Evolutionary conservation across 768 basidiomycete species (phyloP).

Genomic region (Kwoniella sp.): DNA sequence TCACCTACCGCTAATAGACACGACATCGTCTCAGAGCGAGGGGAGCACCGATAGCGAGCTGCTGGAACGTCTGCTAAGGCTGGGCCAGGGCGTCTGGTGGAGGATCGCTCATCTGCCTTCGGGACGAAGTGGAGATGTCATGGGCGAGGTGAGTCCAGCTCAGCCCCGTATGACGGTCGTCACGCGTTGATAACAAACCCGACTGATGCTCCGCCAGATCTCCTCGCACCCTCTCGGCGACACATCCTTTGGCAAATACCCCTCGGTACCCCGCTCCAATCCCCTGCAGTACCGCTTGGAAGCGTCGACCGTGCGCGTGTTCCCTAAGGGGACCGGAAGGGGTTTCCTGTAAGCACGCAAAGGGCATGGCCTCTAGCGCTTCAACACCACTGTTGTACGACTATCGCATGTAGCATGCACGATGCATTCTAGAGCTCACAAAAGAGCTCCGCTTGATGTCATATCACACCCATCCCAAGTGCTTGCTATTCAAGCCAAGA

Average conservation of each 20-base stretch:
- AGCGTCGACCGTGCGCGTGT: conserved; percentile 37
- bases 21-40: conserved; percentile 2
- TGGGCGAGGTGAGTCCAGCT: conserved; percentile 40
- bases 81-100: conserved; percentile 39
- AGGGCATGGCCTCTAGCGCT: too few relatives aligned
- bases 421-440: too few relatives aligned
- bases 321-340: conserved; percentile 46
- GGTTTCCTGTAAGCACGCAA: conserved; percentile 42
- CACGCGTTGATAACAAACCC: too few relatives aligned
- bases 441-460: too few relatives aligned
- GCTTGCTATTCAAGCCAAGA: too few relatives aligned
- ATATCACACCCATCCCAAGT: too few relatives aligned
- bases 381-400: too few relatives aligned
- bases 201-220: conserved; percentile 26
- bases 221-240: conserved; percentile 29
- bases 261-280: conserved; percentile 19
- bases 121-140: conserved; percentile 46
- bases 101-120: conserved; percentile 34
- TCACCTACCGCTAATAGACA: conserved; percentile 28
- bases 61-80: conserved; percentile 27
- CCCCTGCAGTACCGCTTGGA: conserved; percentile 47
- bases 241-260: neutral
- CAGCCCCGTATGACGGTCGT: neutral
- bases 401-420: too few relatives aligned
- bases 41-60: conserved; percentile 21